Percentiles rank a stretch among this genome's conserved stretches.
Evolutionary conservation across 208 protist genomes (phyloP).

Genomic region (Leishmania tarentolae): DNA sequence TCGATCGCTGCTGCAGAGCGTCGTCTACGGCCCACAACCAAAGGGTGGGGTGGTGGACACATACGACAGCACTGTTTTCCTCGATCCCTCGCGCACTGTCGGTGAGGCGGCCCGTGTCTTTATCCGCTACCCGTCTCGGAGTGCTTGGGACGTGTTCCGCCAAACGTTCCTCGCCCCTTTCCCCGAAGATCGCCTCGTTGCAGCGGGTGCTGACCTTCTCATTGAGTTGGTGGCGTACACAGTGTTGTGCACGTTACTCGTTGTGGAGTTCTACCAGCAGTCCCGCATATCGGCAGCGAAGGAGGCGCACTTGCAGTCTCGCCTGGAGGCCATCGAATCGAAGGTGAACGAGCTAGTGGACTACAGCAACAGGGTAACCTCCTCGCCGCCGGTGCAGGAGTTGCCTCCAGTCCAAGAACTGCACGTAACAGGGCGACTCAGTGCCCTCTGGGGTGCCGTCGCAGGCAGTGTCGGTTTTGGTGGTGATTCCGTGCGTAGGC

Average conservation of each 20-base stretch:
- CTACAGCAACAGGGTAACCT: conserved; percentile 19
- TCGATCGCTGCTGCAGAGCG: conserved; percentile 60
- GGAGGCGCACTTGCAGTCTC: conserved; percentile 55
- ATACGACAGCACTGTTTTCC: conserved; percentile 61
- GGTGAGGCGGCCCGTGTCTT: conserved; percentile 69
- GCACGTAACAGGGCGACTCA: conserved; percentile 36
- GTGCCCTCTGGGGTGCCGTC: conserved; percentile 34
- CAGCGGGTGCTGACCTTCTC: conserved; percentile 75
- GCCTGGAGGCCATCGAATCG: conserved; percentile 69
- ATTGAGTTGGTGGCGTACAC: conserved; percentile 80
- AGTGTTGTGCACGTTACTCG: conserved; percentile 62
- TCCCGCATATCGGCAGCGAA: conserved; percentile 52
- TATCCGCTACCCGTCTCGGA: conserved; percentile 68
- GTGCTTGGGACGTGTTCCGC: conserved; percentile 74
- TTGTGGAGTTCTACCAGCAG: conserved; percentile 65
- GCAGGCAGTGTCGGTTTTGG: conserved; percentile 20
- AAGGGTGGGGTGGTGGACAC: conserved; percentile 36
- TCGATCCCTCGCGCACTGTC: conserved; percentile 45
- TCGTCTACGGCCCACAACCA: conserved; percentile 59
- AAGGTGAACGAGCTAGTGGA: conserved; percentile 82
- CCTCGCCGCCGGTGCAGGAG: conserved; percentile 30
- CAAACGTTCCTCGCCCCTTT: conserved; percentile 69
- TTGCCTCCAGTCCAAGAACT: conserved; percentile 44
- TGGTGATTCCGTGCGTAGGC: conserved; percentile 3
- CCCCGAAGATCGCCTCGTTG: conserved; percentile 73